Conservation (phyloP, 2,329 filamentous ascomycete genomes). For the Geosmithia flava region DNA sequence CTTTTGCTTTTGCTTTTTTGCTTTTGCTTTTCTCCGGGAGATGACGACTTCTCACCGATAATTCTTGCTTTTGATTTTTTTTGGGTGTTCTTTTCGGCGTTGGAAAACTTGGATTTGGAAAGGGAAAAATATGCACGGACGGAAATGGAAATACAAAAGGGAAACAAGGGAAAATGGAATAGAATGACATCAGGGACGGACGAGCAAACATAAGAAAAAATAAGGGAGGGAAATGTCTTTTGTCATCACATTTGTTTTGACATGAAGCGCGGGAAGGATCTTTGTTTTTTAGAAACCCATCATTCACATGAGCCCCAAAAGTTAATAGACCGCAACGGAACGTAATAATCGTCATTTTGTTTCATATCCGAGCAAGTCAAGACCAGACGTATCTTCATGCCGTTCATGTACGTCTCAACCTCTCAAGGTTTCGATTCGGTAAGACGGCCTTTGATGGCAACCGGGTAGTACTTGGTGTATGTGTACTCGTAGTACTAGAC, state of each 20-base stretch:
- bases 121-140: neutral
- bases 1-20: neutral
- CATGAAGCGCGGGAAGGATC: neutral
- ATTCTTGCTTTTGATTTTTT: neutral
- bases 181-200: constrained; percentile 1
- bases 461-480: no score
- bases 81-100: neutral
- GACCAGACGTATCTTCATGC: no score
- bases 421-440: no score
- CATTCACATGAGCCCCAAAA: constrained; percentile 4
- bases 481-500: no score
- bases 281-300: neutral
- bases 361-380: no score
- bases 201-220: neutral
- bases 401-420: no score
- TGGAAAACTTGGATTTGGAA: neutral
- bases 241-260: neutral
- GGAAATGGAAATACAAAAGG: neutral
- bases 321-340: neutral
- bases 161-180: neutral
- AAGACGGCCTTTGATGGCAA: no score
- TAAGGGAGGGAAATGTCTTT: neutral
- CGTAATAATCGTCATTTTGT: neutral
- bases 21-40: no score
- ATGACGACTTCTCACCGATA: no score